Conservation (phyloP, 78 protist species). For the Polysphondylium violaceum region DNA sequence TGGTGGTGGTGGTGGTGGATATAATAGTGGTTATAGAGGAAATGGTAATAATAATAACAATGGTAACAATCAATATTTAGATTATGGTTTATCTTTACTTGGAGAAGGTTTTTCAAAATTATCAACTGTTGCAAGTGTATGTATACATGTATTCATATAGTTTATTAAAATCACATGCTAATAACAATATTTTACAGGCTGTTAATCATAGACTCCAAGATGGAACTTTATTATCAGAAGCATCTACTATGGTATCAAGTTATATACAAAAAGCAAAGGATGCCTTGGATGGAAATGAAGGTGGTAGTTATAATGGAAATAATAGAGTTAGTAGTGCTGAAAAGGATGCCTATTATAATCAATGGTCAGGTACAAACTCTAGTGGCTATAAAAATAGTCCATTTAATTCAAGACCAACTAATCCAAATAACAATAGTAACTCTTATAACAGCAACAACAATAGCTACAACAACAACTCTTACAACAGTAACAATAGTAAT, state of each 20-base stretch:
- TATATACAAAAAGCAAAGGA: slow-evolving; percentile 74
- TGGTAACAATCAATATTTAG: slow-evolving; percentile 11
- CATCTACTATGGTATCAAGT: slow-evolving; percentile 22
- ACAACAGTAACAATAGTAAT: background rate
- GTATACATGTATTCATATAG: no score
- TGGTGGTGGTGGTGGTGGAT: slow-evolving; percentile 7
- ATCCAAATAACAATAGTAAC: background rate
- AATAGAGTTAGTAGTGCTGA: background rate
- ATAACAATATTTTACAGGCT: background rate
- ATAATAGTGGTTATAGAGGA: background rate
- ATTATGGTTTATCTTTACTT: slow-evolving; percentile 63
- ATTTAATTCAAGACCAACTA: slow-evolving; percentile 26
- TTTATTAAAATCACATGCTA: background rate
- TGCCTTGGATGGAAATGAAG: slow-evolving; percentile 18
- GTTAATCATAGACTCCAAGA: slow-evolving; percentile 62
- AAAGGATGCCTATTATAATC: slow-evolving; percentile 15
- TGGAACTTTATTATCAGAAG: slow-evolving; percentile 56
- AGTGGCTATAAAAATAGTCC: slow-evolving; percentile 59
- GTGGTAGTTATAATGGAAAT: background rate
- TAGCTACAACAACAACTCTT: no score
- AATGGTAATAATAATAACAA: background rate
- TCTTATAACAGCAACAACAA: background rate
- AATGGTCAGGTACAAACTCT: slow-evolving; percentile 24
- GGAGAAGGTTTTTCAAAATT: slow-evolving; percentile 51
- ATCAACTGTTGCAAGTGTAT: slow-evolving; percentile 35